Conservation (phyloP, 768 basidiomycete species). For the Tylopilus felleus region DNA sequence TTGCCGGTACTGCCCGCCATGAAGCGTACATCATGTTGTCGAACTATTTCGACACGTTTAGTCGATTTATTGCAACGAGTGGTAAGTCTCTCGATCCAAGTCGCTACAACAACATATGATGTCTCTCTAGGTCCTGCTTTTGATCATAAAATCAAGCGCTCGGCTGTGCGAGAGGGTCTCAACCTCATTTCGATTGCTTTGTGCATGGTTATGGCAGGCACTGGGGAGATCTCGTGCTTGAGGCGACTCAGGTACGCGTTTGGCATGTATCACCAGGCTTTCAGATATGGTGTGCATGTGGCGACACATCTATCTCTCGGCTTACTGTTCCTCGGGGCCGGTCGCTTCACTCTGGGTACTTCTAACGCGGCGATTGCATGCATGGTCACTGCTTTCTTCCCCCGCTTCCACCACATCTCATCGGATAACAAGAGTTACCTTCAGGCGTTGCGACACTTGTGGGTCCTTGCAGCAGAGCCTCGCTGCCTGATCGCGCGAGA, state of each 20-base stretch:
- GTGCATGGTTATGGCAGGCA: slow-evolving; percentile 96
- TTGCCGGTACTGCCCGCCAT: slow-evolving; percentile 88
- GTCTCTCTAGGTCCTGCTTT: slow-evolving; percentile 60
- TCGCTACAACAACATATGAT: slow-evolving; percentile 5
- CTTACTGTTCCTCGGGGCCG: slow-evolving; percentile 89
- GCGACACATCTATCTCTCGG: slow-evolving; percentile 90
- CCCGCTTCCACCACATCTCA: slow-evolving; percentile 74
- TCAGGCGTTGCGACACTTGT: slow-evolving; percentile 91
- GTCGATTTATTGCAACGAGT: slow-evolving; percentile 61
- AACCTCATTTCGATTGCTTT: slow-evolving; percentile 84
- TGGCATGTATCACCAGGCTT: slow-evolving; percentile 73
- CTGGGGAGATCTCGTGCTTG: slow-evolving; percentile 88
- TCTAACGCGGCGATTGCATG: slow-evolving; percentile 90
- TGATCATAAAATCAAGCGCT: slow-evolving; percentile 85
- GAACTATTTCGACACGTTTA: slow-evolving; percentile 77
- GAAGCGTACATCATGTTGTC: slow-evolving; percentile 85
- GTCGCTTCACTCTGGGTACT: slow-evolving; percentile 87
- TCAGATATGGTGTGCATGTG: slow-evolving; percentile 87
- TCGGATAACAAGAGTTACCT: slow-evolving; percentile 88
- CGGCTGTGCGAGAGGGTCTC: slow-evolving; percentile 82
- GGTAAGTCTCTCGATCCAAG: slow-evolving; percentile 42
- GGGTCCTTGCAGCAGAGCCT: slow-evolving; percentile 95
- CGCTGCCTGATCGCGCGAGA: slow-evolving; percentile 89
- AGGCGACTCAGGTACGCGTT: slow-evolving; percentile 85
- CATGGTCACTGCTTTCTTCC: slow-evolving; percentile 89